Base-by-base conservation (phyloP, 495 filamentous ascomycete species). In the Rostrohypoxylon terebratum region DNA sequence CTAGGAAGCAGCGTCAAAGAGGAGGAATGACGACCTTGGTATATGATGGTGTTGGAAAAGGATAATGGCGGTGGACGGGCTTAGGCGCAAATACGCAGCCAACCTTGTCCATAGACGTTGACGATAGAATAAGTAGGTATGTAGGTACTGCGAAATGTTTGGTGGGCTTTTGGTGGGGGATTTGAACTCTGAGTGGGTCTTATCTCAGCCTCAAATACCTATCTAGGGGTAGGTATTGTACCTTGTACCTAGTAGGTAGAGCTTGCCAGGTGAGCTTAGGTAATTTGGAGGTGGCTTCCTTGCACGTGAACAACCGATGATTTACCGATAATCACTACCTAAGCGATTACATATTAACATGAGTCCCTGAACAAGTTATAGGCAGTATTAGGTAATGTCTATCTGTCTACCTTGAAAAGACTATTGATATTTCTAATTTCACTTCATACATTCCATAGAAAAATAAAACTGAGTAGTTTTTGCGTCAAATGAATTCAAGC, bases 131-230 rank as follows among this genome's bases (percentile, higher is more conserved):
- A 42, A n/a, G n/a, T n/a, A n/a, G n/a, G n/a, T n/a, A n/a, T n/a
- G 13, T 28, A 28, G 28, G 38, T 42, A 55, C 64, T 44, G 59
- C 59, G 38, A 36, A 50, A 57, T 25, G 59, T 64, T 40, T 67
- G 58, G 69, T 72, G 69, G 69, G 59, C 36, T 71, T 45, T 45
- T 58, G 68, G 63, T 65, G 69, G 68, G 55, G 58, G 47, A 25
- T 58, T 28, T 18, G 57, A 48, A 71, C 38, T 44, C 20, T 18
- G 2, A 25, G 63, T 72, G 69, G 69, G 34, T 63, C 58, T 7
- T 20, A 44, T 63, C 63, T 72, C 48, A 72, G 69, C 69, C 69
- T 72, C 69, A 68, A 57, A 60, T 21, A 7, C 21, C 21, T 68
- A 55, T 66, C 69, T 58, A 63, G 58, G 63, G 63, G 36, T 53